These are phyloP conservation scores for Thalassiosira mediterranea DNA, from an alignment of 352 stramenopile species.

Conservation along the genomic window DNA sequence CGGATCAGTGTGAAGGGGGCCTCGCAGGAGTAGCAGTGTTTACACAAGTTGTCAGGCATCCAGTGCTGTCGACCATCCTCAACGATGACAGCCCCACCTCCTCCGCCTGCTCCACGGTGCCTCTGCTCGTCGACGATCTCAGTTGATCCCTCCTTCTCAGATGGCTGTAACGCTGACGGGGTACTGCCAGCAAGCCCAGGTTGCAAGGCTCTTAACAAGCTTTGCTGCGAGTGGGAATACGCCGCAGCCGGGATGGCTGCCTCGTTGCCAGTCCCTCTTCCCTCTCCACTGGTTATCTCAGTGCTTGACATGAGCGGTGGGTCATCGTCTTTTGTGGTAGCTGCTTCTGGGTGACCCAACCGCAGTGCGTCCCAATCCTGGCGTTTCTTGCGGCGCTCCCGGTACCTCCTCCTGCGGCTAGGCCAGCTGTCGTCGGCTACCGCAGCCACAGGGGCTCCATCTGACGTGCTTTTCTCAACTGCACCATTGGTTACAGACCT, in stretches of 20 bases:
- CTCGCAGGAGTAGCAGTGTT: slow-evolving; percentile 82
- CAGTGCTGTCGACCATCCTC: slow-evolving; percentile 78
- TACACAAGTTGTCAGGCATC: slow-evolving; percentile 84
- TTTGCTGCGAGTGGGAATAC: not conserved
- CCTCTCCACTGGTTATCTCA: too few species aligned
- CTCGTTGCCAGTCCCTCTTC: too few species aligned
- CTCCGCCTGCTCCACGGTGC: not conserved
- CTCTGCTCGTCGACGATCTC: not conserved
- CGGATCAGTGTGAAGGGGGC: slow-evolving; percentile 80
- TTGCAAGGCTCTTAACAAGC: not conserved
- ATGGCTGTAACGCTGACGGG: too few species aligned
- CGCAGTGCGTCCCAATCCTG: slow-evolving; percentile 35
- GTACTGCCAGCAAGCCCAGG: not conserved
- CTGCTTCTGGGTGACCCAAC: not conserved
- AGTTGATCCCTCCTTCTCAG: too few species aligned
- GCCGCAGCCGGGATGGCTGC: too few species aligned
- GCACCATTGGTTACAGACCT: too few species aligned
- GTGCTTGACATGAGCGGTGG: too few species aligned
- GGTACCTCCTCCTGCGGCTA: slow-evolving; percentile 29
- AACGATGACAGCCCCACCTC: slow-evolving; percentile 40
- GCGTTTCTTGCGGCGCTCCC: slow-evolving; percentile 29
- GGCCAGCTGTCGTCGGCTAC: slow-evolving; percentile 6
- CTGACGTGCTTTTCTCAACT: too few species aligned
- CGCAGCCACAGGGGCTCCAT: not conserved
- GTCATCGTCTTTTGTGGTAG: not conserved